phyloP scores from a whole-genome alignment of 164 flowering plant species.

The Piper longum region DNA sequence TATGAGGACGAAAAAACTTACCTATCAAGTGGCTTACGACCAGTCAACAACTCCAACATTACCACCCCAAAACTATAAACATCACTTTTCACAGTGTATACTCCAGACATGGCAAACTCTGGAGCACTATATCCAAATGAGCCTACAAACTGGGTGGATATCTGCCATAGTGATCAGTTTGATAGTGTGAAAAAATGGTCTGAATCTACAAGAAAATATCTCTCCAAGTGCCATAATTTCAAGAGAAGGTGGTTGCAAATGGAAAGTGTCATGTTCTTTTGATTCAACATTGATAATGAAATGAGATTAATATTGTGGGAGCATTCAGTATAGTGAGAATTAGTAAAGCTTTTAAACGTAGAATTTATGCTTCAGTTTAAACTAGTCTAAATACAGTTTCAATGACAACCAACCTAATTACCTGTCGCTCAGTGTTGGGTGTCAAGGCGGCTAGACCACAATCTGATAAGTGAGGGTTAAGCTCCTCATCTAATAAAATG shows the following conservation, averaged over 20 bases:
- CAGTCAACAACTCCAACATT: conserved; percentile 89
- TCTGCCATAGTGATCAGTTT: conserved; percentile 23
- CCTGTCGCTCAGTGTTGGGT: conserved; percentile 91
- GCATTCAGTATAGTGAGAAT: no score
- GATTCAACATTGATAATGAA: no score
- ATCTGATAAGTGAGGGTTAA: conserved; percentile 83
- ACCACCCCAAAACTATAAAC: conserved; percentile 97
- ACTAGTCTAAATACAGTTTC: not conserved
- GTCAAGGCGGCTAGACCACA: conserved; percentile 84
- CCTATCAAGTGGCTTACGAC: conserved; percentile 96
- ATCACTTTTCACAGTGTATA: conserved; percentile 91
- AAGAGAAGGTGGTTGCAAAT: no score
- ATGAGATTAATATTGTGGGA: no score
- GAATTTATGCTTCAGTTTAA: not conserved
- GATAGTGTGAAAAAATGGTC: not conserved
- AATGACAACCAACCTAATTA: conserved; percentile 9
- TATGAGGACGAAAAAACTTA: conserved; percentile 8
- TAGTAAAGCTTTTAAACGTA: not conserved
- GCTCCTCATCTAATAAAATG: conserved; percentile 84
- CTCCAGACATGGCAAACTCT: conserved; percentile 89
- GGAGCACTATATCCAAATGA: conserved; percentile 98
- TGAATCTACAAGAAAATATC: not conserved
- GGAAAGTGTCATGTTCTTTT: no score
- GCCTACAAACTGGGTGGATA: conserved; percentile 80
- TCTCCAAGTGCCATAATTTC: not conserved